These are phyloP conservation scores for Suillus discolor DNA, from an alignment of 768 basidiomycete genomes.

Conservation along the genomic window DNA sequence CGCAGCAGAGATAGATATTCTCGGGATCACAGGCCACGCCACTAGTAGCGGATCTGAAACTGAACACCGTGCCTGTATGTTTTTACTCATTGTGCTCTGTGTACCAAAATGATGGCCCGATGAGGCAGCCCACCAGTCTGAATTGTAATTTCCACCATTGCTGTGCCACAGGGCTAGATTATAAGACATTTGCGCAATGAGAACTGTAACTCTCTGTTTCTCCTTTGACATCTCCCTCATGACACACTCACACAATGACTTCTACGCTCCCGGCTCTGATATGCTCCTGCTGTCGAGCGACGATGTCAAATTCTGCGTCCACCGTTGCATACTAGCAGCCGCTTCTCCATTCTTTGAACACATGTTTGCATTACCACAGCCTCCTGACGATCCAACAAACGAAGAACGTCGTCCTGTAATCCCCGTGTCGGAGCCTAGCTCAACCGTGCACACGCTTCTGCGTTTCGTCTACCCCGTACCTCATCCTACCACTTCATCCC, in stretches of 20 bases:
- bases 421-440: constrained; percentile 53
- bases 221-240: constrained; percentile 20
- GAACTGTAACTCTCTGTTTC: constrained; percentile 14
- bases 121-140: background rate
- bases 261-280: constrained; percentile 54
- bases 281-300: constrained; percentile 49
- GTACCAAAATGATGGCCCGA: constrained; percentile 6
- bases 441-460: constrained; percentile 51
- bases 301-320: constrained; percentile 56
- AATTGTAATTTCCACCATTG: background rate
- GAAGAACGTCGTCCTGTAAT: constrained; percentile 45
- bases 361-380: constrained; percentile 69
- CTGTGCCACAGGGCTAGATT: background rate
- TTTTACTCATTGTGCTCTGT: constrained; percentile 9
- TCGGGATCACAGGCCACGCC: constrained; percentile 35
- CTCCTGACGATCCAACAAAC: constrained; percentile 22
- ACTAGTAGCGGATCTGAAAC: constrained; percentile 23
- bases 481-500: constrained; percentile 49
- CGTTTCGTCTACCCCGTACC: constrained; percentile 64
- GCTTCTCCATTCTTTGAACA: constrained; percentile 71
- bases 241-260: constrained; percentile 35
- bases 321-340: constrained; percentile 59
- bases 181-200: constrained; percentile 5
- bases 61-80: constrained; percentile 24
- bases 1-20: constrained; percentile 40